These are phyloP conservation scores for Phytopythium ostracodes DNA, from an alignment of 352 stramenopile genomes.

Conservation along the genomic window DNA sequence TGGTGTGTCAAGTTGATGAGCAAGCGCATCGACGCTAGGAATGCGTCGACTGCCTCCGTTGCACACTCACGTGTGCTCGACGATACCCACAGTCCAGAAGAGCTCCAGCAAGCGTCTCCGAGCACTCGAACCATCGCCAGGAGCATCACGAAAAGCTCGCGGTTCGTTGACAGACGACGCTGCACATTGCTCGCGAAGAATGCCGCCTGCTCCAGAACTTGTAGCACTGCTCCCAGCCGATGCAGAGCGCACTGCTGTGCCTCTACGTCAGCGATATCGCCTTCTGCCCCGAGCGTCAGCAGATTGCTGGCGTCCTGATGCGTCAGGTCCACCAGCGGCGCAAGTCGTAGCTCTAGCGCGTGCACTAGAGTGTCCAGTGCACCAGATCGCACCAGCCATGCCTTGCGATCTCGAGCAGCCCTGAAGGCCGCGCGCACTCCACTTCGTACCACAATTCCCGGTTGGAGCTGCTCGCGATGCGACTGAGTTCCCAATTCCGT, in stretches of 20 bases:
- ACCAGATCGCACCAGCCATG: not conserved
- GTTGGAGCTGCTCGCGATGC: not conserved
- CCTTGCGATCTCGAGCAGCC: not conserved
- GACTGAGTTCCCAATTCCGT: not conserved
- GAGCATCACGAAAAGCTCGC: slow-evolving; percentile 29
- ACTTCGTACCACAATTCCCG: not conserved
- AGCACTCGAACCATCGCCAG: slow-evolving; percentile 35
- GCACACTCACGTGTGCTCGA: not conserved
- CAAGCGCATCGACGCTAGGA: slow-evolving; percentile 47
- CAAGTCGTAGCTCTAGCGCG: not conserved
- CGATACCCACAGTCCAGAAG: not conserved
- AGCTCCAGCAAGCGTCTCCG: slow-evolving; percentile 32
- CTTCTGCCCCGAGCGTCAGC: not conserved
- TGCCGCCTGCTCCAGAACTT: slow-evolving; percentile 64
- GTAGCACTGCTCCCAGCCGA: slow-evolving; percentile 33
- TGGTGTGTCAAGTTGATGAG: slow-evolving; percentile 82
- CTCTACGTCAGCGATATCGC: not conserved
- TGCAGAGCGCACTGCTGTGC: slow-evolving; percentile 22
- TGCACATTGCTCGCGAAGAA: slow-evolving; percentile 53
- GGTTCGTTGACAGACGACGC: slow-evolving; percentile 32
- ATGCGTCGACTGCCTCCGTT: slow-evolving; percentile 26
- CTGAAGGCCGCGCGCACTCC: not conserved
- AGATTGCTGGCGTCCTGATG: not conserved
- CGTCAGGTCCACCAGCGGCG: not conserved
- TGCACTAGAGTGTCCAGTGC: not conserved